Conservation (phyloP, 257 asterid genomes). For the Rubia yunnanensis region DNA sequence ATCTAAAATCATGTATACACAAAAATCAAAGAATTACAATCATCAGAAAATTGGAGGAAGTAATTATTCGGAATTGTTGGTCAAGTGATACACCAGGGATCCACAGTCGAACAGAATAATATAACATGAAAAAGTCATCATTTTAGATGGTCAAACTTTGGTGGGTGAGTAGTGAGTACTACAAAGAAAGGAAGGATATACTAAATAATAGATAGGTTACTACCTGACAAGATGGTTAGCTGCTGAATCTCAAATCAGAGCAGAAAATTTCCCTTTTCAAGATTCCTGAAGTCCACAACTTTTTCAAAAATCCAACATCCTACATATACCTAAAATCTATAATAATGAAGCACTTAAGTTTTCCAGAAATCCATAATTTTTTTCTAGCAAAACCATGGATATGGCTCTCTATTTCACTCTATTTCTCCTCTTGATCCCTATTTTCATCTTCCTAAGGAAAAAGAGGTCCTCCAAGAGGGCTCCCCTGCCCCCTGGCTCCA, state of each 20-base stretch:
- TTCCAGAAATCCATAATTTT: background rate
- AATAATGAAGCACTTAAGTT: background rate
- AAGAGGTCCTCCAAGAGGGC: slow-evolving; percentile 13
- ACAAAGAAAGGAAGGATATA: background rate
- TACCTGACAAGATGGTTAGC: background rate
- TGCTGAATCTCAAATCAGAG: background rate
- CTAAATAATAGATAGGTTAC: too few relatives aligned
- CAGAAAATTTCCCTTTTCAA: background rate
- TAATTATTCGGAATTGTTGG: too few relatives aligned
- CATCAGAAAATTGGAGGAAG: too few relatives aligned
- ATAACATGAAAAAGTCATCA: too few relatives aligned
- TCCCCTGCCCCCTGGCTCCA: slow-evolving; percentile 65
- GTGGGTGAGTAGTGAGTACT: too few relatives aligned
- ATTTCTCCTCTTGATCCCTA: slow-evolving; percentile 23
- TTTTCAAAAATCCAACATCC: background rate
- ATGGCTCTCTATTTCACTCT: background rate
- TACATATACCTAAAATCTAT: background rate
- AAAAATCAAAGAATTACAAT: too few relatives aligned
- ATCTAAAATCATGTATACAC: too few relatives aligned
- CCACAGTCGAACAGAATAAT: too few relatives aligned
- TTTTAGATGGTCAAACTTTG: too few relatives aligned
- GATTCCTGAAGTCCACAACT: background rate
- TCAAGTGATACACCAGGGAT: too few relatives aligned
- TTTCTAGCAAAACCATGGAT: background rate
- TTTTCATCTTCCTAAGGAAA: slow-evolving; percentile 18